These are phyloP conservation scores for Notholithocarpus densiflorus DNA, from an alignment of 306 rosid genomes.

Conservation along the genomic window DNA sequence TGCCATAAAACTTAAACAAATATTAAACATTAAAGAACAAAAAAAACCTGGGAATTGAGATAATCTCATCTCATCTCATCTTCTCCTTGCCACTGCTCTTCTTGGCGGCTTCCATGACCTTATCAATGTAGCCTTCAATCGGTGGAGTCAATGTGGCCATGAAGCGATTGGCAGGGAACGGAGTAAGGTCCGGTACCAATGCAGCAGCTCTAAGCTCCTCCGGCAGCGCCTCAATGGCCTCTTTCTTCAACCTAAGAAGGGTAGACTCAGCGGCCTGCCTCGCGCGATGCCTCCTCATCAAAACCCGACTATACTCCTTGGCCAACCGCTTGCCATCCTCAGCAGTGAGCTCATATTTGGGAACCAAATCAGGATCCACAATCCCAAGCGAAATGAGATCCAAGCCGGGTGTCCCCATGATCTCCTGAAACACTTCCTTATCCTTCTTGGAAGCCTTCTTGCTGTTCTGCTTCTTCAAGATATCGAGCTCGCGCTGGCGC, in stretches of 20 bases:
- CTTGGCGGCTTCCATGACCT: constrained; percentile 76
- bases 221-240: constrained; percentile 88
- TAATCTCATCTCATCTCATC: constrained; percentile 43
- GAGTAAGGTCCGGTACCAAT: constrained; percentile 73
- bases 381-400: not conserved
- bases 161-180: constrained; percentile 60
- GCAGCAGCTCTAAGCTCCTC: constrained; percentile 65
- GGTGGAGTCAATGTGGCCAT: constrained; percentile 94
- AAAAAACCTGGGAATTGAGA: constrained; percentile 18
- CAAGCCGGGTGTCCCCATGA: constrained; percentile 3
- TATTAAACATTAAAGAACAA: not conserved
- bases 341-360: constrained; percentile 7
- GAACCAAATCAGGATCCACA: not conserved
- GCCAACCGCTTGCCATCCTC: constrained; percentile 86
- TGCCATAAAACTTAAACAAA: not conserved
- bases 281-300: constrained; percentile 78
- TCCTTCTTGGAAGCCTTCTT: not conserved
- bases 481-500: not conserved
- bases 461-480: not conserved
- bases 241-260: constrained; percentile 54
- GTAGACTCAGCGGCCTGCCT: constrained; percentile 76
- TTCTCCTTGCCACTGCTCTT: constrained; percentile 66
- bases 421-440: not conserved
- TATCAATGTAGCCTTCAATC: constrained; percentile 61
- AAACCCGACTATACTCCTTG: constrained; percentile 82